phyloP scores from a whole-genome alignment of 1,139 yeast species.

The Geotrichum klebahnii region DNA sequence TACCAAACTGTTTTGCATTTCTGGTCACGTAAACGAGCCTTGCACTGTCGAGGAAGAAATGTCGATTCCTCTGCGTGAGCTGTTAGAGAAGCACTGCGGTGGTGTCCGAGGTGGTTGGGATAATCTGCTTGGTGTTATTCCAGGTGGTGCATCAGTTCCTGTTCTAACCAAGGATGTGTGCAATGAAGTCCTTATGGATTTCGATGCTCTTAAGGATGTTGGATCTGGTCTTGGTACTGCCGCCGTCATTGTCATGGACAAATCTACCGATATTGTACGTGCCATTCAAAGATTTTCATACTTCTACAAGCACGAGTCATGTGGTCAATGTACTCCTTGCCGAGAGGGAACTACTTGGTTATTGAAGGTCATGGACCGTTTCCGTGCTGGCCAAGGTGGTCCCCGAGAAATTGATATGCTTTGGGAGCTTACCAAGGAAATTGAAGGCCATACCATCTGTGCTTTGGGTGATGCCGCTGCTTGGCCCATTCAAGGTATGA shows the following conservation, averaged over 20 bases:
- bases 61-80: constrained; percentile 79
- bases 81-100: constrained; percentile 83
- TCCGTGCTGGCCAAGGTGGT: constrained; percentile 71
- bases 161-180: constrained; percentile 64
- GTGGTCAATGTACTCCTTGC: constrained; percentile 94
- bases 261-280: constrained; percentile 74
- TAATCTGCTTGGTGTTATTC: constrained; percentile 76
- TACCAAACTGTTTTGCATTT: constrained; percentile 75
- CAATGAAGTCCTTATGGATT: constrained; percentile 73
- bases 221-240: constrained; percentile 90
- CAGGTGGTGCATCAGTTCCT: constrained; percentile 88
- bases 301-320: constrained; percentile 84
- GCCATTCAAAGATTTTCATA: constrained; percentile 80
- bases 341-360: constrained; percentile 92
- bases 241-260: constrained; percentile 85
- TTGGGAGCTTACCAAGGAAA: constrained; percentile 73
- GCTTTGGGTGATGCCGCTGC: constrained; percentile 92
- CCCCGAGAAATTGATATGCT: constrained; percentile 78
- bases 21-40: constrained; percentile 87
- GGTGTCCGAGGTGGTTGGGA: constrained; percentile 92
- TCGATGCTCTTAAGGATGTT: constrained; percentile 75
- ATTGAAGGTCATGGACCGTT: constrained; percentile 76
- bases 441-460: constrained; percentile 87
- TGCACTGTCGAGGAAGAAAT: constrained; percentile 91
- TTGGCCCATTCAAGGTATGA: constrained; percentile 87